These are phyloP conservation scores for Plectosphaerella plurivora DNA, from an alignment of 2,329 filamentous ascomycete species.

Conservation along the genomic window DNA sequence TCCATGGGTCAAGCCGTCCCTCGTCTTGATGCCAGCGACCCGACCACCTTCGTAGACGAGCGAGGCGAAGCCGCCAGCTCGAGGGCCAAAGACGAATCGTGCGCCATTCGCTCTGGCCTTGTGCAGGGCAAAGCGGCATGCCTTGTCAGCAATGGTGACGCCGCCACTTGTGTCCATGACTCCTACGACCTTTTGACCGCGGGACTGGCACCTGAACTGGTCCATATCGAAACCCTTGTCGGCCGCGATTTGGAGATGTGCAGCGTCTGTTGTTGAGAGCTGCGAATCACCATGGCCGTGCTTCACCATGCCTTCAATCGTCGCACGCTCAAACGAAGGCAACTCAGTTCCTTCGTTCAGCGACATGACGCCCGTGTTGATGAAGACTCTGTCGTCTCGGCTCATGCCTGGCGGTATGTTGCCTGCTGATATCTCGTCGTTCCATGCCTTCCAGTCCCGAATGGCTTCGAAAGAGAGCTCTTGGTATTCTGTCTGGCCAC, in stretches of 20 bases:
- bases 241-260: constrained; percentile 20
- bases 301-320: constrained; percentile 27
- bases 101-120: constrained; percentile 34
- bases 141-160: constrained; percentile 38
- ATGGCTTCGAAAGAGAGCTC: constrained; percentile 37
- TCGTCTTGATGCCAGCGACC: constrained; percentile 32
- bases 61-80: constrained; percentile 22
- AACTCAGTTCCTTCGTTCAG: constrained; percentile 17
- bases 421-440: constrained; percentile 27
- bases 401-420: constrained; percentile 30
- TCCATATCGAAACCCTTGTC: constrained; percentile 26
- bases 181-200: constrained; percentile 23
- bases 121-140: constrained; percentile 38
- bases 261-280: constrained; percentile 22
- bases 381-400: constrained; percentile 27
- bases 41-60: constrained; percentile 15
- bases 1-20: constrained; percentile 25
- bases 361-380: constrained; percentile 30
- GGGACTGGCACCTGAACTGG: constrained; percentile 26
- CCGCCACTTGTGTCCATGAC: constrained; percentile 43
- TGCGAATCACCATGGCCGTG: constrained; percentile 28
- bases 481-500: constrained; percentile 39
- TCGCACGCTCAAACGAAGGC: constrained; percentile 28
- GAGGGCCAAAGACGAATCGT: constrained; percentile 30
- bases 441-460: constrained; percentile 38